Evolutionary conservation across 495 filamentous ascomycete species (phyloP).

Genomic region (Penicillium soppii): DNA sequence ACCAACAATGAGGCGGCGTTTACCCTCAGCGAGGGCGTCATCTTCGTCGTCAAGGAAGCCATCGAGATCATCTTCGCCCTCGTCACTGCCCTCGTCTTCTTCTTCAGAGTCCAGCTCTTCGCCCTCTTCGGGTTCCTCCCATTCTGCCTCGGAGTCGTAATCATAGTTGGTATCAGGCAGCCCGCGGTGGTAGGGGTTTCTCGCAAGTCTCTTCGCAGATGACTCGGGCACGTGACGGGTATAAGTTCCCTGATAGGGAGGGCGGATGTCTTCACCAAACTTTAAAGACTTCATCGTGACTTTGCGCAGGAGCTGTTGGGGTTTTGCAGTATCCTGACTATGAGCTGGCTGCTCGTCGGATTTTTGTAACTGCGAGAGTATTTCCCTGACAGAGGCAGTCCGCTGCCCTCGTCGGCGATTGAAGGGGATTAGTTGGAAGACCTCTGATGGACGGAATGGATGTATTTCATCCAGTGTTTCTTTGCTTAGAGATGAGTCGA

Average conservation of each 20-base stretch:
- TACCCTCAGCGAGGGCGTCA: constrained; percentile 37
- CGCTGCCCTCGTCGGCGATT: constrained; percentile 52
- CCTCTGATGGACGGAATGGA: constrained; percentile 52
- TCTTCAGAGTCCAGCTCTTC: constrained; percentile 76
- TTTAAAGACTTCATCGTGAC: constrained; percentile 75
- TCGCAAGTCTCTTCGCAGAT: constrained; percentile 57
- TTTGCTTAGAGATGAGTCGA: constrained; percentile 45
- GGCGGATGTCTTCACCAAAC: constrained; percentile 85
- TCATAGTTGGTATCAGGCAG: constrained; percentile 81
- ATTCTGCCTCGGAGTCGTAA: constrained; percentile 96
- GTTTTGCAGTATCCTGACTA: constrained; percentile 21
- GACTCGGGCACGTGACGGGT: constrained; percentile 53
- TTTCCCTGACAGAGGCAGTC: constrained; percentile 59
- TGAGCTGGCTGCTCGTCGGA: constrained; percentile 20
- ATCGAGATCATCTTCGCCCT: constrained; percentile 55
- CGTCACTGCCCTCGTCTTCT: constrained; percentile 64
- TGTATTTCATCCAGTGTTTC: constrained; percentile 18
- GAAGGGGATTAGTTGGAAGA: constrained; percentile 58
- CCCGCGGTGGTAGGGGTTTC: constrained; percentile 63
- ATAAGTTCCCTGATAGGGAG: constrained; percentile 85
- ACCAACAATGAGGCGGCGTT: constrained; percentile 53
- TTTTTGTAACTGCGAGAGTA: constrained; percentile 58
- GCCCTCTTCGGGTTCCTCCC: constrained; percentile 80
- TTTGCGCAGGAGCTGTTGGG: constrained; percentile 54
- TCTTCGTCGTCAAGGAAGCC: constrained; percentile 56